Percentiles rank a stretch among this genome's conserved stretches.
Conservation (phyloP, 1,284 basidiomycete genomes). For the Ustilago hordei region DNA sequence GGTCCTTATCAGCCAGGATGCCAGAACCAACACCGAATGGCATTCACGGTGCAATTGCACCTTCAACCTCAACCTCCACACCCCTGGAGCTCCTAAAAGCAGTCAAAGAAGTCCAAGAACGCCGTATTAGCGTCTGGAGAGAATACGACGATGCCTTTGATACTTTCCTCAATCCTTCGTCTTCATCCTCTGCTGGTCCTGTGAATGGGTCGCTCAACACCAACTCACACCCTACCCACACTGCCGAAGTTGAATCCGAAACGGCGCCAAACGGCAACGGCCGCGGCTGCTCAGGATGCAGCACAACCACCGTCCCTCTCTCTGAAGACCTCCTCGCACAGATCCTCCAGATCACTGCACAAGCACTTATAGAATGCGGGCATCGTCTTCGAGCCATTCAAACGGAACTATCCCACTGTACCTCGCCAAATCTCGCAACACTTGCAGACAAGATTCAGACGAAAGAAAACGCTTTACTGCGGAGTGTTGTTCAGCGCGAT, state of each 20-base stretch:
- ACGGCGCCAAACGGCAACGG: background rate
- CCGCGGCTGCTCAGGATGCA: slow-evolving; percentile 30
- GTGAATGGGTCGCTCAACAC: slow-evolving; percentile 31
- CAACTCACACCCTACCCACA: background rate
- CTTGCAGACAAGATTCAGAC: slow-evolving; percentile 42
- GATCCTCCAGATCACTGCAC: slow-evolving; percentile 55
- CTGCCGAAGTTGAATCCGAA: background rate
- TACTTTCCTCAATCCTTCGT: slow-evolving; percentile 23
- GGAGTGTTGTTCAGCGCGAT: slow-evolving; percentile 42
- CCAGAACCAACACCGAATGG: slow-evolving; percentile 12
- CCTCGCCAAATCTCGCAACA: slow-evolving; percentile 15
- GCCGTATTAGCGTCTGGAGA: slow-evolving; percentile 47
- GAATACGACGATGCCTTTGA: slow-evolving; percentile 59
- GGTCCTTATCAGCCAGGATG: slow-evolving; percentile 7
- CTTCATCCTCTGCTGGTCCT: slow-evolving; percentile 7
- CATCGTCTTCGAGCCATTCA: slow-evolving; percentile 46
- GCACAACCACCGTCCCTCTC: slow-evolving; percentile 29
- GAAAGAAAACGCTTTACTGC: slow-evolving; percentile 41
- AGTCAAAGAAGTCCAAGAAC: slow-evolving; percentile 55
- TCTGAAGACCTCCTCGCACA: slow-evolving; percentile 38
- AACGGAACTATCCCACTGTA: slow-evolving; percentile 39
- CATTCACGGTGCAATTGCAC: background rate
- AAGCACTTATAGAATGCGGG: slow-evolving; percentile 51
- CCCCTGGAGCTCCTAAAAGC: slow-evolving; percentile 40
- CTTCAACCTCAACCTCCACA: slow-evolving; percentile 12